Base-by-base conservation (phyloP, 2,329 filamentous ascomycete genomes). In the Coleophoma crateriformis region DNA sequence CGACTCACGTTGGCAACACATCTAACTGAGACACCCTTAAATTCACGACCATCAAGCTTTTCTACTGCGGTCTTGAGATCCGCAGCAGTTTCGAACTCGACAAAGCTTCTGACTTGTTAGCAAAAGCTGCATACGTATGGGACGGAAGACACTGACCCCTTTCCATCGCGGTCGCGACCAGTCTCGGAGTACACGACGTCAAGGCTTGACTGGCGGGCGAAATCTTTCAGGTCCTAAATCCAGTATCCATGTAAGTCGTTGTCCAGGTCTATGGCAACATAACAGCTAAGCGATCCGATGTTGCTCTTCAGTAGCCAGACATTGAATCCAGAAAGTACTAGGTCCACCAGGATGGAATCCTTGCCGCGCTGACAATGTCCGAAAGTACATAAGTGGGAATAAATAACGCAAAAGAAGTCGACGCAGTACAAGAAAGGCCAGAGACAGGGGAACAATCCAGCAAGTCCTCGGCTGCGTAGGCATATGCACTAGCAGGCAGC, bases 151-250 rank as follows among this genome's bases (percentile, higher is more conserved):
- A 77, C 87, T 72, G 72, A 96, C 90, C 92, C 92, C 81, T 88
- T 89, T 58, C 90, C 90, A 68, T 95, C 90, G 59, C 87, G 87
- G 67, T 95, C 91, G 64, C 92, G 90, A 62, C 85, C 87, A 53
- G 95, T 95, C 74, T 99, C 94, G 58, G 91, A 96, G 70, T 96
- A 99, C 64, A 99, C 94, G 58, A 99, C 94, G 69, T 97, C 94
- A 71, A 96, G 82, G 71, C 90, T 90, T 70, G 92, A 95, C 71
- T 95, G 89, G 68, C 94, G 90, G 55, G 94, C 94, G 73, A 99
- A 99, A 71, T 99, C 94, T 88, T 99, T 99, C 48, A 99, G 84
- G 73, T 99, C 94, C 94, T 99, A 90, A 74, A 85, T 76, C 79
- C 79, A 84, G 78, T 79, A 72, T 81, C 80, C 81, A 80, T 79